Percentiles rank a stretch among this genome's conserved stretches.
Evolutionary conservation across 805 yeast species (phyloP).

Genomic region (Ogataea angusta): DNA sequence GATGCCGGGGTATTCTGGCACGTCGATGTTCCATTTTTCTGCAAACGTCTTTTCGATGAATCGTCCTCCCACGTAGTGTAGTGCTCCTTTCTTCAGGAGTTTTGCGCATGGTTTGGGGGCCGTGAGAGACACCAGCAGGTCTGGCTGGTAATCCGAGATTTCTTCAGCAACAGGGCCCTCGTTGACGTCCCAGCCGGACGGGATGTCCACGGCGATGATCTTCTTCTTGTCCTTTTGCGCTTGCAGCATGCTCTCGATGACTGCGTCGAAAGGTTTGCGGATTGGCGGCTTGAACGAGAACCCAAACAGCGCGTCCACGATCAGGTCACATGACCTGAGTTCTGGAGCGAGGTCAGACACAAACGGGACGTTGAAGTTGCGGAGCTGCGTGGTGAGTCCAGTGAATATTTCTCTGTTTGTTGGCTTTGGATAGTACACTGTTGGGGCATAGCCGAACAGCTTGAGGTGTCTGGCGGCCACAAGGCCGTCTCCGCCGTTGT

Average conservation of each 20-base stretch:
- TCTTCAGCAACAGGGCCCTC: constrained; percentile 58
- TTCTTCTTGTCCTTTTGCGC: constrained; percentile 41
- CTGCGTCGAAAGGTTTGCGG: constrained; percentile 66
- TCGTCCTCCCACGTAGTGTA: constrained; percentile 89
- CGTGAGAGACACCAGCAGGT: constrained; percentile 74
- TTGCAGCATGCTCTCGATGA: constrained; percentile 39
- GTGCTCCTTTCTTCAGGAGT: constrained; percentile 38
- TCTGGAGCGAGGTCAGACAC: constrained; percentile 34
- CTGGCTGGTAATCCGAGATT: constrained; percentile 44
- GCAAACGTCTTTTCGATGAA: constrained; percentile 71
- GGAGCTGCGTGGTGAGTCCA: constrained; percentile 64
- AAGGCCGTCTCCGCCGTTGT: constrained; percentile 95
- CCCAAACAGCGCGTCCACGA: constrained; percentile 87
- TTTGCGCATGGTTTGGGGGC: constrained; percentile 90
- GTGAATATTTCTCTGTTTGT: constrained; percentile 53
- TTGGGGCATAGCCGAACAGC: constrained; percentile 74
- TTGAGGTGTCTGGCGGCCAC: constrained; percentile 92
- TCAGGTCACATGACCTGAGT: constrained; percentile 39
- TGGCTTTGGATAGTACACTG: constrained; percentile 76
- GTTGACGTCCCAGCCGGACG: constrained; percentile 98
- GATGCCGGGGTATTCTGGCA: constrained; percentile 54
- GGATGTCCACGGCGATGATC: constrained; percentile 81
- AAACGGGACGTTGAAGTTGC: constrained; percentile 59
- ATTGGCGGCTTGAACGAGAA: constrained; percentile 90
- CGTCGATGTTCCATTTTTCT: constrained; percentile 64